These are phyloP conservation scores for Fusarium pininemorale DNA, from an alignment of 2,329 filamentous ascomycete genomes.

Conservation along the genomic window DNA sequence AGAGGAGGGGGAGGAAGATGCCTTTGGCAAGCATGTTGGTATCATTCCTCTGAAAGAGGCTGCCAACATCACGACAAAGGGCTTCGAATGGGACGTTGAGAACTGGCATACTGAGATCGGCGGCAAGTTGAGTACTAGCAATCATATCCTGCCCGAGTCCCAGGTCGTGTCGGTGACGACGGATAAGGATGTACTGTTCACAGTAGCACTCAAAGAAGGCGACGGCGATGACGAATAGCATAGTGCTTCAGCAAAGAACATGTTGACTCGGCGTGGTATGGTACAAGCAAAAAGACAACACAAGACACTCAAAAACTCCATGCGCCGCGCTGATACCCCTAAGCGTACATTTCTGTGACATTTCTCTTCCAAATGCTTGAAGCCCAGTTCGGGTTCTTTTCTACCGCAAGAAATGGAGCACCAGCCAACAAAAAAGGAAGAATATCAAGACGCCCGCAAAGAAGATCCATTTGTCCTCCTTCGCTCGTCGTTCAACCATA, in stretches of 20 bases:
- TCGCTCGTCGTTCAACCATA: conserved; percentile 91
- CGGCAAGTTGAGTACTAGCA: conserved; percentile 80
- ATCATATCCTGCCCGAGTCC: conserved; percentile 71
- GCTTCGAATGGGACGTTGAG: conserved; percentile 90
- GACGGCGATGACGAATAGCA: conserved; percentile 48
- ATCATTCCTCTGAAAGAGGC: conserved; percentile 86
- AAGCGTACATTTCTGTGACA: conserved; percentile 19
- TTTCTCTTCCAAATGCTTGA: not conserved
- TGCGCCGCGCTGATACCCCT: conserved; percentile 43
- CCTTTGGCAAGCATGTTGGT: conserved; percentile 82
- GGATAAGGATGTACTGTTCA: conserved; percentile 75
- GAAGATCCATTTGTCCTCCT: conserved; percentile 99
- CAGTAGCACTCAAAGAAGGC: conserved; percentile 67
- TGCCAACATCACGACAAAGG: conserved; percentile 79
- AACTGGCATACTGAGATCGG: conserved; percentile 83
- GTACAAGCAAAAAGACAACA: conserved; percentile 23
- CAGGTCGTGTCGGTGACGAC: conserved; percentile 71
- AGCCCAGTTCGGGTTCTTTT: not conserved
- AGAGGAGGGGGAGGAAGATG: conserved; percentile 54
- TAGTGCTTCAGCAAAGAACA: not conserved
- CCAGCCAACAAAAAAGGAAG: conserved; percentile 90
- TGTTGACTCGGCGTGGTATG: conserved; percentile 18
- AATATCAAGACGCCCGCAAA: conserved; percentile 87
- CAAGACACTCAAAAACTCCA: conserved; percentile 35
- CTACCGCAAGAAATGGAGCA: conserved; percentile 80